Evolutionary conservation across 768 basidiomycete species (phyloP).

Genomic region (Chalciporus pseudorubinellus): DNA sequence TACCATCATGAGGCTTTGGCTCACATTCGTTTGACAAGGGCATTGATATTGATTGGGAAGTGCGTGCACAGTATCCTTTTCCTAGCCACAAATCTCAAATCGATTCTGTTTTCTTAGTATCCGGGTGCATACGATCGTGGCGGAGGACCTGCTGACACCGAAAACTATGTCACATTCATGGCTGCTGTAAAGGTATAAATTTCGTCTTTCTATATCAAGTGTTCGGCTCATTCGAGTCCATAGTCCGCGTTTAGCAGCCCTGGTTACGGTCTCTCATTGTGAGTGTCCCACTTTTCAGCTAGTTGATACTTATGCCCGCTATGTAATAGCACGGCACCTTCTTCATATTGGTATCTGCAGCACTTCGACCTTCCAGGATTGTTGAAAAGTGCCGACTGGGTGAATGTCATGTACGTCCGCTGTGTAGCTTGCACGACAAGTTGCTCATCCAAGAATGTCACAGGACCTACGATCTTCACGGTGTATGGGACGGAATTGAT

Average conservation of each 20-base stretch:
- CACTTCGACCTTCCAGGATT: neutral
- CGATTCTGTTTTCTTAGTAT: neutral
- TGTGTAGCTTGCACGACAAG: neutral
- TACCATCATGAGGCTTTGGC: neutral
- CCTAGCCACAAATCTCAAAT: neutral
- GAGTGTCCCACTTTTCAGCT: neutral
- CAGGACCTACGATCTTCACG: neutral
- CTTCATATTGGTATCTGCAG: neutral
- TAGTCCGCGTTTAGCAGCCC: neutral
- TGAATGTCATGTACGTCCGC: neutral
- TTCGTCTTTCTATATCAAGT: neutral
- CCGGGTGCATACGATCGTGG: neutral
- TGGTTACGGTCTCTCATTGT: neutral
- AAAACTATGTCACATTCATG: neutral
- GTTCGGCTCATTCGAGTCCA: neutral
- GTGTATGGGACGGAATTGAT: neutral
- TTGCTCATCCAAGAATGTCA: neutral
- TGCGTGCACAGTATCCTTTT: neutral
- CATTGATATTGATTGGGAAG: neutral
- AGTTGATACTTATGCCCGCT: neutral
- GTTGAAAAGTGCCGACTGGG: neutral
- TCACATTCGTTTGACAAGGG: neutral
- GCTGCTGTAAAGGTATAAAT: neutral
- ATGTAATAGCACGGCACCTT: neutral
- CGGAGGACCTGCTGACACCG: neutral